Evolutionary conservation across 108 stramenopile species (phyloP).

Genomic region (Bacterosira constricta): DNA sequence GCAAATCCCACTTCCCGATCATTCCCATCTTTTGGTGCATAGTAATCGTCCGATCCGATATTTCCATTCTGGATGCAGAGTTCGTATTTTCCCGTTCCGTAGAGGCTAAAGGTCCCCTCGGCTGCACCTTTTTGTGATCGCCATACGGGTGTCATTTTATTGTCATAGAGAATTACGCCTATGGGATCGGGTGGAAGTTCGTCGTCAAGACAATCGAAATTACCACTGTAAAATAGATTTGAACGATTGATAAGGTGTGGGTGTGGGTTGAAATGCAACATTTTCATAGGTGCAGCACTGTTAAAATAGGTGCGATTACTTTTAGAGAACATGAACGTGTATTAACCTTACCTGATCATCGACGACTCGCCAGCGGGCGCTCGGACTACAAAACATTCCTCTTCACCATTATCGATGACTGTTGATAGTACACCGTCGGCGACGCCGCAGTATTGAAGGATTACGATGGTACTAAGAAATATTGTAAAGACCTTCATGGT

Average conservation of each 20-base stretch:
- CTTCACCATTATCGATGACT: slow-evolving; percentile 32
- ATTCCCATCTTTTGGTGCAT: slow-evolving; percentile 35
- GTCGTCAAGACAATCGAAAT: slow-evolving; percentile 47
- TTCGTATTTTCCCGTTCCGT: slow-evolving; percentile 41
- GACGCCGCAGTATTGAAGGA: background rate
- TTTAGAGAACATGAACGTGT: too few species aligned
- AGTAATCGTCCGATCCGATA: slow-evolving; percentile 52
- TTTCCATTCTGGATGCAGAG: slow-evolving; percentile 70
- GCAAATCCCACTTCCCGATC: slow-evolving; percentile 63
- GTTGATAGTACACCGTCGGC: slow-evolving; percentile 40
- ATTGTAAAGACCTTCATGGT: background rate
- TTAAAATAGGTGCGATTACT: too few species aligned
- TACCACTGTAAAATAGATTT: slow-evolving; percentile 12
- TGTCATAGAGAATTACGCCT: slow-evolving; percentile 36
- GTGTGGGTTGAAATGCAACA: background rate
- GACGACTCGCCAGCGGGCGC: slow-evolving; percentile 27
- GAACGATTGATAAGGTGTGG: background rate
- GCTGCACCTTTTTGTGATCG: slow-evolving; percentile 46
- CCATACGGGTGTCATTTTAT: slow-evolving; percentile 46
- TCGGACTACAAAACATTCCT: slow-evolving; percentile 39
- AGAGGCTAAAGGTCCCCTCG: slow-evolving; percentile 62
- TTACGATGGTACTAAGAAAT: background rate
- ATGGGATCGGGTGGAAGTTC: slow-evolving; percentile 40
- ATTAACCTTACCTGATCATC: slow-evolving; percentile 24
- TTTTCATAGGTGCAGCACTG: too few species aligned